These are phyloP conservation scores for Bretschneidera sinensis DNA, from an alignment of 345 rosid genomes.

Conservation along the genomic window DNA sequence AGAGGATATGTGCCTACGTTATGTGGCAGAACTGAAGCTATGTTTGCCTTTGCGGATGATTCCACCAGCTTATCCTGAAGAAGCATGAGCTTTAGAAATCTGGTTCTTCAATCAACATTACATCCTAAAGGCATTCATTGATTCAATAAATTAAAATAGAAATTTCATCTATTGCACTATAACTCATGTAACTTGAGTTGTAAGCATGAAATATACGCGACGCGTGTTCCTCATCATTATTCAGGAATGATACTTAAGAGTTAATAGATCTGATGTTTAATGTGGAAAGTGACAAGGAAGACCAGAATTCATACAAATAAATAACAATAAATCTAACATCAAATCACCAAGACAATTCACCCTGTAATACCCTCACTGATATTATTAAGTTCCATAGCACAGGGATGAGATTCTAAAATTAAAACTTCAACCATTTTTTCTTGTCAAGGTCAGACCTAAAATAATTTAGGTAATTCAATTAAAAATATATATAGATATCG, in stretches of 20 bases:
- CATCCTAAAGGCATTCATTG: slow-evolving; percentile 33
- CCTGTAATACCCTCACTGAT: no score
- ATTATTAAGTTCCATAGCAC: no score
- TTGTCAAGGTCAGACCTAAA: no score
- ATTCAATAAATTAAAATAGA: slow-evolving; percentile 27
- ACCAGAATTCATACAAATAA: no score
- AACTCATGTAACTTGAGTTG: not conserved
- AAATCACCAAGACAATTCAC: no score
- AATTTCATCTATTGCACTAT: not conserved
- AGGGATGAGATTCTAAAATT: no score
- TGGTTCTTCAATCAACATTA: slow-evolving; percentile 37
- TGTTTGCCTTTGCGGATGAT: slow-evolving; percentile 47
- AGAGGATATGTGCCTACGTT: slow-evolving; percentile 50
- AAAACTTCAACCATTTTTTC: no score
- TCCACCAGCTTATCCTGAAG: slow-evolving; percentile 68
- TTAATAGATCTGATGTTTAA: not conserved
- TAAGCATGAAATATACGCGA: not conserved
- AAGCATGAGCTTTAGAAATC: slow-evolving; percentile 44
- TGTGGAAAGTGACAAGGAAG: no score
- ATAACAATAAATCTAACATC: not conserved
- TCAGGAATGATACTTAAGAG: not conserved
- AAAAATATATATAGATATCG: no score
- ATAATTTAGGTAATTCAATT: no score
- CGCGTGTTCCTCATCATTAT: not conserved
- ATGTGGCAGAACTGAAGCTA: slow-evolving; percentile 39